phyloP scores from a whole-genome alignment of 345 rosid species.

The Pugionium cornutum region DNA sequence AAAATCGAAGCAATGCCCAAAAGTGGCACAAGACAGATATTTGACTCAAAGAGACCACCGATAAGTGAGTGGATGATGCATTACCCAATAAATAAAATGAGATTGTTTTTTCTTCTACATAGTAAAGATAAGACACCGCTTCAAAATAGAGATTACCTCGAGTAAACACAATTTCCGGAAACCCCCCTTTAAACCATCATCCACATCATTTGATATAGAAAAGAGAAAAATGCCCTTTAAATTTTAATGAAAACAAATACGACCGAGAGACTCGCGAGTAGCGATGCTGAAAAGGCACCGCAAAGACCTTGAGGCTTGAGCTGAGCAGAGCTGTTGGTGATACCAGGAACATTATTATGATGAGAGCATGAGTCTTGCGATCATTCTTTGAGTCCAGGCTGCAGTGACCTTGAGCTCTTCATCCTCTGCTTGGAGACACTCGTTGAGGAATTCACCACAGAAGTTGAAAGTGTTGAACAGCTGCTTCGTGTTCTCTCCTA shows the following conservation, averaged over 20 bases:
- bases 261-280: constrained; percentile 19
- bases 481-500: constrained; percentile 68
- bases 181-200: constrained; percentile 22
- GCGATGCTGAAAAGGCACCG: background rate
- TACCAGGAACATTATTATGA: background rate
- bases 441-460: constrained; percentile 61
- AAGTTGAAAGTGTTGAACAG: constrained; percentile 63
- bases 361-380: constrained; percentile 69
- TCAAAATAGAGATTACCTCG: constrained; percentile 22
- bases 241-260: constrained; percentile 29
- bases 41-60: constrained; percentile 31
- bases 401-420: constrained; percentile 89
- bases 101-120: constrained; percentile 11
- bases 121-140: constrained; percentile 6
- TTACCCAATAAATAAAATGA: background rate
- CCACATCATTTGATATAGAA: constrained; percentile 26
- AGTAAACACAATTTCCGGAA: constrained; percentile 21
- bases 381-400: constrained; percentile 85
- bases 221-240: constrained; percentile 23
- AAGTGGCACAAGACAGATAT: background rate
- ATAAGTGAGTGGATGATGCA: constrained; percentile 28
- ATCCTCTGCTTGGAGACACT: constrained; percentile 80
- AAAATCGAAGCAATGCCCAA: background rate
- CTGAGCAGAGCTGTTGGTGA: no score
- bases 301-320: background rate